Percentiles rank a stretch among this genome's conserved stretches.
phyloP scores from a whole-genome alignment of 2,329 filamentous ascomycete species.

The Alternaria gaisen region DNA sequence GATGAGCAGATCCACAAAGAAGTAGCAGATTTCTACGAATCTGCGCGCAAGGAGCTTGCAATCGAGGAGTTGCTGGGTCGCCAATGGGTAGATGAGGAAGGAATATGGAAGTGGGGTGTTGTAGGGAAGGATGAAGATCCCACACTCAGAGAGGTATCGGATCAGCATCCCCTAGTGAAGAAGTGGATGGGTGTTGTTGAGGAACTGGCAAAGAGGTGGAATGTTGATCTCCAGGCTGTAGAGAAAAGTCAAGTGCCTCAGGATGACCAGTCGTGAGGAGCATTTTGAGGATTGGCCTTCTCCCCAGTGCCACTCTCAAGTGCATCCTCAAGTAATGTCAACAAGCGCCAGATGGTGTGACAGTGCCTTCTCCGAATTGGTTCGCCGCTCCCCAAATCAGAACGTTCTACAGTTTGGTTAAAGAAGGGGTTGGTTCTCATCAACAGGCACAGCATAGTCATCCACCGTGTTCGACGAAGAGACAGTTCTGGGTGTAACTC shows the following conservation, averaged over 20 bases:
- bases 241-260: conserved; percentile 47
- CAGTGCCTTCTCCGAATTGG: background rate
- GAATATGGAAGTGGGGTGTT: conserved; percentile 74
- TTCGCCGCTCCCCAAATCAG: background rate
- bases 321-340: background rate
- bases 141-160: conserved; percentile 61
- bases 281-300: background rate
- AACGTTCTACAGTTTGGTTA: background rate
- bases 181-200: conserved; percentile 66
- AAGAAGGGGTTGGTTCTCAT: background rate
- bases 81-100: conserved; percentile 74
- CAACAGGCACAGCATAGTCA: background rate
- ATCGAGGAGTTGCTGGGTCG: conserved; percentile 69
- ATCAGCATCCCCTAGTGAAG: conserved; percentile 71
- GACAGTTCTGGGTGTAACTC: background rate
- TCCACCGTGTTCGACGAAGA: background rate
- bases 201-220: conserved; percentile 54
- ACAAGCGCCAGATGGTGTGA: background rate
- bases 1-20: conserved; percentile 38
- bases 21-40: conserved; percentile 43
- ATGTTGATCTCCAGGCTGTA: conserved; percentile 50
- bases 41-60: conserved; percentile 67
- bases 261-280: conserved; percentile 41
- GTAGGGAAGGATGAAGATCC: conserved; percentile 44
- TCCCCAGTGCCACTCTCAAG: background rate